Evolutionary conservation across 257 asterid species (phyloP), one percentile per base, ranked within the genome.

Genomic region (Solanum medicagineum): DNA sequence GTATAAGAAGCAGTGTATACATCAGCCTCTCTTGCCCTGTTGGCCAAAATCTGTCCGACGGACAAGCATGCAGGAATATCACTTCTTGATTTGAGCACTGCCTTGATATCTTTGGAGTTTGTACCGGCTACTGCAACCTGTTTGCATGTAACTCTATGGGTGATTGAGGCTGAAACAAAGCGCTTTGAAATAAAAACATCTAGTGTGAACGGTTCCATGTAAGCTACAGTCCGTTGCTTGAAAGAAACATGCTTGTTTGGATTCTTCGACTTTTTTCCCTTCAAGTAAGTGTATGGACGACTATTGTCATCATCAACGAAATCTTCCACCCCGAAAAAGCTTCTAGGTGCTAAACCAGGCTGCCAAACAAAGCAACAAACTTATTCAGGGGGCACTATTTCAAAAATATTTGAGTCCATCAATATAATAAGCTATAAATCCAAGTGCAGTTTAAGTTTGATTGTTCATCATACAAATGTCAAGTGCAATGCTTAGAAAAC

Each of bases 71-170:
- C 98, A 17, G 98, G 98, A 84, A 96, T 95, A 85, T 96, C 99
- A 1, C 94, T 91, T 82, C 98, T 87, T 32, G 99, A 95, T 89
- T 88, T 92, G 5, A 96, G 94, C 9, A 89, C 97, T n/a, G 98
- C 98, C 87, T 96, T 96, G 29, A 96, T 94, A 83, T 96, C 98
- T 59, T 95, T 96, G 32, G 98, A 96, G 89, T 96, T 96, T 3
- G 99, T 96, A 63, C 99, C 98, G 42, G 99, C 97, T 83, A 96
- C 98, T 0, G 99, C 99, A 8, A 95, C 99, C 89, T 95, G 98
- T 89, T 93, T 96, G 94, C 97, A 92, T 3, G 98, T 96, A 42
- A 94, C 98, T 87, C 98, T 94, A 85, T 96, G 99, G 65, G 98
- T 96, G 83, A 96, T 87, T 36, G 99, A 96, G 68, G 99, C 98